Evolutionary conservation across 495 filamentous ascomycete genomes (phyloP), one percentile per base, ranked within the genome.

Genomic region (Cercophora newfieldiana): DNA sequence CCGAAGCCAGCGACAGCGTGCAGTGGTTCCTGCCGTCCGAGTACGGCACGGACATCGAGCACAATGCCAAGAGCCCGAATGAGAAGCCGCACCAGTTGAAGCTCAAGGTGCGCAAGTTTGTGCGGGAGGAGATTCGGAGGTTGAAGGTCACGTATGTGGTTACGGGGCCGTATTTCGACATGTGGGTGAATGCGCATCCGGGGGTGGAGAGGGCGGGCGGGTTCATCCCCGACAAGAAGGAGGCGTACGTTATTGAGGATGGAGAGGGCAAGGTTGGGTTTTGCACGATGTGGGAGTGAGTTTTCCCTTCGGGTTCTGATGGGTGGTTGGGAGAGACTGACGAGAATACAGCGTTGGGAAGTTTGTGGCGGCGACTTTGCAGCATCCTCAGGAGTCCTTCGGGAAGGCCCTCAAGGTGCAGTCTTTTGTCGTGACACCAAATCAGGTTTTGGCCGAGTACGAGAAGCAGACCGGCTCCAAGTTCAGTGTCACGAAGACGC

Each of bases 31-130:
- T 90, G 66, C 89, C 89, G 4, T 89, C 86, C 21, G 89, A 91
- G 71, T 91, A 88, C 69, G 89, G 90, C 64, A 92, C 90, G 0
- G 90, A 91, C 63, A 88, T 91, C 66, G 88, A 89, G 71, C 88
- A 91, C 69, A 77, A 81, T 21, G 68, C 68, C 8, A 78, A 81
- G 37, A 89, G 87, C 60, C 81, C 80, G 24, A 56, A 75, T 31
- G 90, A 91, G 75, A 85, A 83, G 69, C 88, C 90, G 0, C 90
- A 92, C 66, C 89, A 91, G 74, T 76, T 82, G 69, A 91, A 92
- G 74, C 81, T 91, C 49, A 83, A 83, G 50, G 86, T 91, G 44
- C 81, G 90, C 33, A 84, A 82, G 25, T 83, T 83, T 53, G 79
- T 90, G 50, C 73, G 73, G 12, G 81, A 85, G 59, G 75, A 80